Conservation (phyloP, 345 rosid species). For the Salix udensis region DNA sequence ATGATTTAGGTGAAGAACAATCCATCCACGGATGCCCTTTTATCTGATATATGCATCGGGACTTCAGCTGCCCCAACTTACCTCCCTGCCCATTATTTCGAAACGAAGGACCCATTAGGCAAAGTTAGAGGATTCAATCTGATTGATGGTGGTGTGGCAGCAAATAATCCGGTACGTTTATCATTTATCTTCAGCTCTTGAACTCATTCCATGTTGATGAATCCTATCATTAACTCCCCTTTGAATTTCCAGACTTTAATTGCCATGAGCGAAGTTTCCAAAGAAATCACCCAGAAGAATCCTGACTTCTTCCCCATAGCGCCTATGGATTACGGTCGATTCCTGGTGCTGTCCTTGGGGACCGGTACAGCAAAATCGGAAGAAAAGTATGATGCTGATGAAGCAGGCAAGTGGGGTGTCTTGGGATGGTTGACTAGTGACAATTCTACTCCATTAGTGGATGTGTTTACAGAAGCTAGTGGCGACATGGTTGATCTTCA, state of each 20-base stretch:
- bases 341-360: conserved; percentile 60
- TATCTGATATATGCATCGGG: conserved; percentile 54
- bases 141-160: conserved; percentile 77
- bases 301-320: conserved; percentile 38
- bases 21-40: conserved; percentile 39
- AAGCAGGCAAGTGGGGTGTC: conserved; percentile 61
- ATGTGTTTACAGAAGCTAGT: conserved; percentile 37
- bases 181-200: neutral
- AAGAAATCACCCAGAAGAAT: conserved; percentile 34
- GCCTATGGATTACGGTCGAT: conserved; percentile 44
- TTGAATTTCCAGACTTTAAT: conserved; percentile 28
- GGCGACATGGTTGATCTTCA: conserved; percentile 52
- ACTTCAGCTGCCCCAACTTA: conserved; percentile 76
- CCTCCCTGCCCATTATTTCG: conserved; percentile 47
- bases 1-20: conserved; percentile 30
- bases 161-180: conserved; percentile 52
- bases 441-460: conserved; percentile 50
- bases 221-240: no score
- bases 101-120: conserved; percentile 34
- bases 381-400: conserved; percentile 37
- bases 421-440: conserved; percentile 56
- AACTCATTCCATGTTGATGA: no score
- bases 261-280: conserved; percentile 55
- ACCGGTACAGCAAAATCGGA: conserved; percentile 40
- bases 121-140: conserved; percentile 48